Base-by-base conservation (phyloP, 228 moss, liverwort and hornwort species). In the Sphagnum fallax region DNA sequence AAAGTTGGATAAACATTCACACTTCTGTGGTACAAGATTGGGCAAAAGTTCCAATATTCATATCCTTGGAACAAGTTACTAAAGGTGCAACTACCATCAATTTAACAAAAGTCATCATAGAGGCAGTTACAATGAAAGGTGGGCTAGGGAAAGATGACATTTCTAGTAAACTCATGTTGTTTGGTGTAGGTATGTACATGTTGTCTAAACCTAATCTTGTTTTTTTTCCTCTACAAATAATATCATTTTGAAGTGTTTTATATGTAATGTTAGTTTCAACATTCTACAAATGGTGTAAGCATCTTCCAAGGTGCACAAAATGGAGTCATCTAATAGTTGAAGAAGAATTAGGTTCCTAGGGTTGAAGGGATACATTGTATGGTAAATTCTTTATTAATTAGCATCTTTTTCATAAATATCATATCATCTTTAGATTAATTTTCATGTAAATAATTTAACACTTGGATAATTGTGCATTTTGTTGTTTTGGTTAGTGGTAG, bases 71-170 rank as follows among this genome's bases (percentile, higher is more conserved):
- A 2, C n/a, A 18, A 62, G 4, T 8, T 18, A 62, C 14, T 1
- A 18, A 62, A n/a, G 14, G 61, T n/a, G 14, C 61, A 0, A 62
- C 1, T 62, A 4, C 61, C 1, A 62, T 3, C 6, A 62, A 62
- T n/a, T n/a, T 62, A 62, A 62, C 61, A 62, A 62, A 62, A n/a
- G 61, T 62, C 15, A 62, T 62, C 6, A 62, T 62, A 4, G 14
- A 62, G 14, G 61, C 14, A n/a, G 1, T 2, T 9, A 6, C 0
- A 8, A n/a, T 62, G 6, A 62, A 62, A 62, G 61, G 61, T n/a
- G 61, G 61, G 15, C 61, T 62, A n/a, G 1, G 32, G 14, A 6
- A 18, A 8, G 6, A n/a, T 14, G 61, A 62, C 0, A 62, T 62
- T 62, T 14, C 61, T 62, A 9, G 0, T n/a, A 8, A 18, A n/a